phyloP scores from a whole-genome alignment of 352 stramenopile genomes.

The Pythium myriotylum region DNA sequence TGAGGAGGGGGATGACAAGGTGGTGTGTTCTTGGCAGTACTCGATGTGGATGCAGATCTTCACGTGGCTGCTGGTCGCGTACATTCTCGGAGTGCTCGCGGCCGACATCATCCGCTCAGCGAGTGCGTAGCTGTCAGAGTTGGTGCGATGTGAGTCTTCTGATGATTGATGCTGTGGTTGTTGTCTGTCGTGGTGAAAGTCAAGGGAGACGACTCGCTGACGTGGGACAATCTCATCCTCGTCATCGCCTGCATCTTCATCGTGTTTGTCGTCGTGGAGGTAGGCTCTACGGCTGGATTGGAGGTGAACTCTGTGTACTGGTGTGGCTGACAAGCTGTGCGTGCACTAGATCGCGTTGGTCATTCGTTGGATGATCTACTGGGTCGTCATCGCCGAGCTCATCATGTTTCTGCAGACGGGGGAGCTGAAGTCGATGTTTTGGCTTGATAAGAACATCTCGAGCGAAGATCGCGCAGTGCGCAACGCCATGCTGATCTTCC shows the following conservation, averaged over 20 bases:
- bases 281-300: not conserved
- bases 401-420: slow-evolving; percentile 30
- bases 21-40: slow-evolving; percentile 30
- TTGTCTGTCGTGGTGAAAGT: no score
- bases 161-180: no score
- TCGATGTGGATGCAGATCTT: slow-evolving; percentile 52
- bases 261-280: slow-evolving; percentile 26
- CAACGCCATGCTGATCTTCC: slow-evolving; percentile 25
- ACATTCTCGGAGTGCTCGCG: slow-evolving; percentile 52
- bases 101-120: slow-evolving; percentile 31
- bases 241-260: slow-evolving; percentile 8
- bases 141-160: not conserved
- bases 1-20: not conserved
- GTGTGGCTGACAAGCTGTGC: not conserved
- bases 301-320: not conserved
- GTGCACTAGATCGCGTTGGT: slow-evolving; percentile 39
- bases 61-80: slow-evolving; percentile 58
- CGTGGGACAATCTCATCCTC: slow-evolving; percentile 25
- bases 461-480: slow-evolving; percentile 27
- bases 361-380: slow-evolving; percentile 63
- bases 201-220: slow-evolving; percentile 11
- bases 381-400: slow-evolving; percentile 44
- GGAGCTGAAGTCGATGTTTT: slow-evolving; percentile 42
- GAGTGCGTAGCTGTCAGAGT: slow-evolving; percentile 12
- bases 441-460: slow-evolving; percentile 37